These are phyloP conservation scores for Suillus occidentalis DNA, from an alignment of 768 basidiomycete genomes.

Conservation along the genomic window DNA sequence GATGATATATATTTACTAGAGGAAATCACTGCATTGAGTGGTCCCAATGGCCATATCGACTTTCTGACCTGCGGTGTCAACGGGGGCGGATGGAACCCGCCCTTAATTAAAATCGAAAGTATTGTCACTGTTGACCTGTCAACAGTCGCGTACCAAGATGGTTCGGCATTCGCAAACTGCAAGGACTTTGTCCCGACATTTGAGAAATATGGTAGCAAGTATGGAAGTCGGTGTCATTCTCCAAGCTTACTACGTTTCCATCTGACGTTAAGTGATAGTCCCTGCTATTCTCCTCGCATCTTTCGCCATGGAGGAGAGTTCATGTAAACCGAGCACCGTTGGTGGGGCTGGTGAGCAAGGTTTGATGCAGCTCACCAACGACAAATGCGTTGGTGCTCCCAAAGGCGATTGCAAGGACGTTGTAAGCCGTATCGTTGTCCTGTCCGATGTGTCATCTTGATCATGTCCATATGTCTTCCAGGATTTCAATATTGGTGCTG, in stretches of 20 bases:
- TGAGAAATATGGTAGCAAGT: conserved; percentile 52
- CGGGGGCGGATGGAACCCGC: conserved; percentile 69
- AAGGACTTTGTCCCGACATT: conserved; percentile 50
- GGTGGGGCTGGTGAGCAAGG: conserved; percentile 85
- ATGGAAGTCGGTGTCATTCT: conserved; percentile 35
- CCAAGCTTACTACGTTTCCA: conserved; percentile 3
- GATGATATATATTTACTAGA: conserved; percentile 33
- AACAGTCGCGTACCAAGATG: conserved; percentile 45
- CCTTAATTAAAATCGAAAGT: conserved; percentile 52
- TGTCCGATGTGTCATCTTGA: conserved; percentile 2
- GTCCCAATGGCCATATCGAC: conserved; percentile 71
- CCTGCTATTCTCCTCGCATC: conserved; percentile 80
- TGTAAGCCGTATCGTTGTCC: conserved; percentile 22
- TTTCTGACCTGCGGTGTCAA: conserved; percentile 81
- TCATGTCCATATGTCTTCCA: conserved; percentile 21
- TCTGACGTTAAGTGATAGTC: conserved; percentile 34
- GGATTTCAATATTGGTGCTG: conserved; percentile 75
- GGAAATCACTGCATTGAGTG: conserved; percentile 46
- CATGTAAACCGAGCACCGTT: conserved; percentile 63
- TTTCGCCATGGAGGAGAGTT: conserved; percentile 87
- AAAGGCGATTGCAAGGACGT: conserved; percentile 42
- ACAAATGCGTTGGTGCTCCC: conserved; percentile 68
- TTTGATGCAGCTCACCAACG: conserved; percentile 80
- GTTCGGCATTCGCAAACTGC: conserved; percentile 63
- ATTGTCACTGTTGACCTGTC: conserved; percentile 48